Evolutionary conservation across 2,329 filamentous ascomycete genomes (phyloP), one percentile per base, ranked within the genome.

Genomic region (Exserohilum rostratum): DNA sequence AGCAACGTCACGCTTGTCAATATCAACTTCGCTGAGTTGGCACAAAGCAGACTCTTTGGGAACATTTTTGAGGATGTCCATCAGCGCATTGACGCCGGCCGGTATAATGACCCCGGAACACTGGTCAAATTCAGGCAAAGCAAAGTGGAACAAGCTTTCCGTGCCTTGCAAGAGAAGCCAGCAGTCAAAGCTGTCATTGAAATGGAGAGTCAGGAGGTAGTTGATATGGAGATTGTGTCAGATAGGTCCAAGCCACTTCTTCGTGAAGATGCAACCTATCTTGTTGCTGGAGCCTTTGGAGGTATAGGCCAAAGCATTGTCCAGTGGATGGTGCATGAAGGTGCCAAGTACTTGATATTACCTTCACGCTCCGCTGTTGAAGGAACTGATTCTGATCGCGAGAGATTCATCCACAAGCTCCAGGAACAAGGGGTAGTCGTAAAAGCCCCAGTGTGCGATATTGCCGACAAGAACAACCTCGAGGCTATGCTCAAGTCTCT

Each of bases 211-310:
- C 43, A 60, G 20, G 52, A 54, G 5, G 17, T 58, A 17, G 47
- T 61, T 1, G 42, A 50, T 11, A 38, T 61, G 49, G 52, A 45
- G 13, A 39, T 50, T 11, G 45, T 39, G 5, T 25, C 47, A 7
- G 39, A 34, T 38, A 29, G 15, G 2, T 42, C 39, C n/a, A 51
- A 46, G 29, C 25, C 17, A 22, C 35, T 54, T 4, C 61, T 66
- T 40, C 20, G 51, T 17, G 18, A 29, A 13, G 48, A 68, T 5
- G 58, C 60, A 1, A 58, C 60, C n/a, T 71, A 69, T 34, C 12
- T 71, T 0, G 25, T 71, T 5, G 58, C 61, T 30, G 68, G 67
- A 6, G 68, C 62, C 5, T 58, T 65, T 2, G 67, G 68, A 12
- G 67, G 67, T 3, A 49, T 71, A 15, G 68, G 69, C 10, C 53